These are phyloP conservation scores for Cryptosporidium sp. DNA, from an alignment of 169 alveolate genomes.

Conservation along the genomic window DNA sequence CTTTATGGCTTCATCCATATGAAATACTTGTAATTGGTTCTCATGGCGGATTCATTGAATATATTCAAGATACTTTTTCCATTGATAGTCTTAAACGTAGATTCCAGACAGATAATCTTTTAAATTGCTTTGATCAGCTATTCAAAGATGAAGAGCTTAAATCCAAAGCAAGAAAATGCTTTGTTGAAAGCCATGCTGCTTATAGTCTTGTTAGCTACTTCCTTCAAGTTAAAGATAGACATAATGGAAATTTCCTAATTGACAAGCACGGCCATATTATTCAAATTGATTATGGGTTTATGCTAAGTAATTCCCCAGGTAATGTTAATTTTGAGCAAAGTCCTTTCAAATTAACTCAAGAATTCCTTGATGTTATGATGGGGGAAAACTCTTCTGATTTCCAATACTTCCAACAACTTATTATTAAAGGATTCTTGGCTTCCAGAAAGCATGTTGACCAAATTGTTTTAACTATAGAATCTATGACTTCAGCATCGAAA, in stretches of 20 bases:
- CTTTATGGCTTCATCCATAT: constrained; percentile 93
- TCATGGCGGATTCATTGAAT: constrained; percentile 91
- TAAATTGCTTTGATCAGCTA: constrained; percentile 45
- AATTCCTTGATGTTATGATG: constrained; percentile 93
- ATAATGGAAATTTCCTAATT: constrained; percentile 95
- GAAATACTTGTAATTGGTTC: constrained; percentile 95
- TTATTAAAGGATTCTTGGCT: constrained; percentile 85
- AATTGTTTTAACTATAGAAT: constrained; percentile 87
- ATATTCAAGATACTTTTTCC: constrained; percentile 86
- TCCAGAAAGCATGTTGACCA: constrained; percentile 91
- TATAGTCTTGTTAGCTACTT: constrained; percentile 93
- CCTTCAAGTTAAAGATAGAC: constrained; percentile 94
- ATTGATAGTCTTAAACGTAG: constrained; percentile 86
- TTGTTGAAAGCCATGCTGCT: constrained; percentile 96
- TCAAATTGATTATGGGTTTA: constrained; percentile 96
- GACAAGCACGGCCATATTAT: constrained; percentile 94
- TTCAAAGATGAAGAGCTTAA: constrained; percentile 44
- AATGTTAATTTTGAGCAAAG: constrained; percentile 95
- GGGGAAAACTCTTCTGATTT: constrained; percentile 92
- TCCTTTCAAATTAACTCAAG: constrained; percentile 96
- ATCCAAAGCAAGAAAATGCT: constrained; percentile 80
- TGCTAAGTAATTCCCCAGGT: constrained; percentile 96
- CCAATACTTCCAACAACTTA: constrained; percentile 88
- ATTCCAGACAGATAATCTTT: constrained; percentile 75
- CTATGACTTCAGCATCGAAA: constrained; percentile 91